phyloP scores from a whole-genome alignment of 768 basidiomycete species.

The Lactifluus echinatus region DNA sequence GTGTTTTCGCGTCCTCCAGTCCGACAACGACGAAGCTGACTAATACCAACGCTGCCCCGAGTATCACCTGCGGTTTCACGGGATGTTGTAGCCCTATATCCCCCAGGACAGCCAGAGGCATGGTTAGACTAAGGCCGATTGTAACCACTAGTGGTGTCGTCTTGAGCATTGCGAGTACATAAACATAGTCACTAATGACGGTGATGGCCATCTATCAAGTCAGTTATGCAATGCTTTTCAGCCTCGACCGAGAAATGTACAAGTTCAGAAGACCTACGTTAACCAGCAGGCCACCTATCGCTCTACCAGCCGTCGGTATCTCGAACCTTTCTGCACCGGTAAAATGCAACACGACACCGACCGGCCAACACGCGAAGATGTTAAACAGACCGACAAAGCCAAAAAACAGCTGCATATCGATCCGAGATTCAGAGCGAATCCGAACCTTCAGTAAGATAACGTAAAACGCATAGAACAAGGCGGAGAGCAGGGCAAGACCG shows the following conservation, averaged over 20 bases:
- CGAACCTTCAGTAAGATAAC: slow-evolving; percentile 84
- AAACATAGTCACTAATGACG: slow-evolving; percentile 75
- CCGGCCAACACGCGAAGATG: slow-evolving; percentile 63
- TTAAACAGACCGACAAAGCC: slow-evolving; percentile 91
- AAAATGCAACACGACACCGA: slow-evolving; percentile 69
- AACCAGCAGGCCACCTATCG: slow-evolving; percentile 41
- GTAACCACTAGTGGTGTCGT: slow-evolving; percentile 93
- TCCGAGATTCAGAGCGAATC: slow-evolving; percentile 69
- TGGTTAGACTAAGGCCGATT: slow-evolving; percentile 85
- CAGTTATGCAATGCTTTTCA: neutral
- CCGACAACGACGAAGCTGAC: slow-evolving; percentile 72
- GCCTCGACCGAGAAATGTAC: neutral
- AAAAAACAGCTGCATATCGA: slow-evolving; percentile 93
- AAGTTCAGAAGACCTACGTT: slow-evolving; percentile 38
- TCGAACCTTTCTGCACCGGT: slow-evolving; percentile 67
- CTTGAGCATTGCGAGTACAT: slow-evolving; percentile 89
- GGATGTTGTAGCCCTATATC: slow-evolving; percentile 60
- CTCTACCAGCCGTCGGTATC: slow-evolving; percentile 46
- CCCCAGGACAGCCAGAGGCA: slow-evolving; percentile 83
- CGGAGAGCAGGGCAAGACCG: slow-evolving; percentile 74
- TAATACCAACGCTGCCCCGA: slow-evolving; percentile 73
- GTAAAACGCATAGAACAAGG: slow-evolving; percentile 82
- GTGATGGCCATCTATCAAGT: slow-evolving; percentile 69
- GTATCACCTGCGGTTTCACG: slow-evolving; percentile 47
- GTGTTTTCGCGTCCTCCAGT: slow-evolving; percentile 35